phyloP scores from a whole-genome alignment of 495 filamentous ascomycete species.

The Staphylotrichum tortipilum region DNA sequence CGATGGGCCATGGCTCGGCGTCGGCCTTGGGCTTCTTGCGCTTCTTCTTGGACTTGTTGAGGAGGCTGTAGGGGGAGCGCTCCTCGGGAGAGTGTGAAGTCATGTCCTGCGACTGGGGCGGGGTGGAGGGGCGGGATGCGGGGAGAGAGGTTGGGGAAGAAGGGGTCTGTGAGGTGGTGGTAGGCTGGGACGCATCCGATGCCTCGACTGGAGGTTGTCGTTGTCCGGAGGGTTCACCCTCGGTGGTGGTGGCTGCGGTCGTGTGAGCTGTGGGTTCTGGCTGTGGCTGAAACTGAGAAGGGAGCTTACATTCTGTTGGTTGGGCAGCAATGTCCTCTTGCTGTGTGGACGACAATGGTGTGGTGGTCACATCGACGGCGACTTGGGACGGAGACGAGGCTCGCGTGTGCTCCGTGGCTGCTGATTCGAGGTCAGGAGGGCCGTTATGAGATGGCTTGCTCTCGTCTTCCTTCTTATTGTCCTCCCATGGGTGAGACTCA shows the following conservation, averaged over 20 bases:
- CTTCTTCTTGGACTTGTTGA: slow-evolving; percentile 25
- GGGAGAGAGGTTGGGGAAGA: too few relatives aligned
- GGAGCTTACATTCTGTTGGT: not conserved
- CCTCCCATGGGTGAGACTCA: not conserved
- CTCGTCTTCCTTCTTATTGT: slow-evolving; percentile 8
- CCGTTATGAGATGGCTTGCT: slow-evolving; percentile 1
- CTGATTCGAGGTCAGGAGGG: not conserved
- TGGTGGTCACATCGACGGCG: slow-evolving; percentile 3
- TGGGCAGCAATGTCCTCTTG: not conserved
- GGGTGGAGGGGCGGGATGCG: not conserved
- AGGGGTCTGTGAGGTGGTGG: too few relatives aligned
- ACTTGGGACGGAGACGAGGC: not conserved
- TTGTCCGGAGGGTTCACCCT: not conserved
- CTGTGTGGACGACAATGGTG: not conserved
- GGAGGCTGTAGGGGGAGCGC: slow-evolving; percentile 20
- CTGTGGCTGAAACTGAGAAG: not conserved
- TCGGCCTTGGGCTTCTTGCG: slow-evolving; percentile 9
- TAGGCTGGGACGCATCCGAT: slow-evolving; percentile 6
- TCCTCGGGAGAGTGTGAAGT: slow-evolving; percentile 7
- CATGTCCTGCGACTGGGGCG: slow-evolving; percentile 10
- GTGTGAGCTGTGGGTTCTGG: not conserved
- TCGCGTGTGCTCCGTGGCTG: not conserved
- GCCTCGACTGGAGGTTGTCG: not conserved
- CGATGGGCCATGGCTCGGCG: slow-evolving; percentile 18
- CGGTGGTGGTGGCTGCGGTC: not conserved